Percentiles rank a stretch among this genome's conserved stretches.
These are phyloP conservation scores for Acmispon strigosus DNA, from an alignment of 306 rosid genomes.

Conservation along the genomic window DNA sequence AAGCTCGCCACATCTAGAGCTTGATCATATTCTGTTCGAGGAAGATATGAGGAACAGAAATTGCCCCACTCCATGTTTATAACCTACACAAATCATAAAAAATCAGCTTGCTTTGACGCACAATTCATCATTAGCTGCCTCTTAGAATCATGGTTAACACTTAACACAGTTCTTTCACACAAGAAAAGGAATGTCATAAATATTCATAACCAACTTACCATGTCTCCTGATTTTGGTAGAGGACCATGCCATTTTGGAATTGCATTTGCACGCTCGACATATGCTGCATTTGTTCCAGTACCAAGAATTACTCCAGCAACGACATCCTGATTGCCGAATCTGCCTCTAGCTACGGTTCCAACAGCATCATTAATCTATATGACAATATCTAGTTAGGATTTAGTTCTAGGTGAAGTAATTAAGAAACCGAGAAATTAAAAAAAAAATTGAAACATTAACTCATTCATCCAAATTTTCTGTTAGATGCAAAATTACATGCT, in stretches of 20 bases:
- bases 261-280: conserved; percentile 75
- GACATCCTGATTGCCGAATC: conserved; percentile 68
- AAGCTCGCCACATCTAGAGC: conserved; percentile 71
- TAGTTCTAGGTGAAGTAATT: background rate
- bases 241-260: conserved; percentile 96
- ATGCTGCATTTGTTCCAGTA: conserved; percentile 98
- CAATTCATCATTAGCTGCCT: background rate
- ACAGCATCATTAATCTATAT: conserved; percentile 92
- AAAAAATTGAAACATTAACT: background rate
- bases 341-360: conserved; percentile 90
- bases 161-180: background rate
- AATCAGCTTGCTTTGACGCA: background rate
- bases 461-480: background rate
- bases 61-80: conserved; percentile 99
- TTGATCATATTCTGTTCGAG: conserved; percentile 76
- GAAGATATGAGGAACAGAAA: conserved; percentile 84
- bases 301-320: conserved; percentile 91
- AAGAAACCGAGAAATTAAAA: background rate
- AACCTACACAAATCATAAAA: conserved; percentile 43
- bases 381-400: conserved; percentile 23
- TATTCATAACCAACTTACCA: conserved; percentile 49
- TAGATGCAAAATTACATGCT: conserved; percentile 1
- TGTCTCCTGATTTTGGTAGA: conserved; percentile 81
- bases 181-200: background rate
- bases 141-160: background rate